Evolutionary conservation across 2,329 filamentous ascomycete genomes (phyloP), one percentile per base, ranked within the genome.

Genomic region (Apiospora malaysiana): DNA sequence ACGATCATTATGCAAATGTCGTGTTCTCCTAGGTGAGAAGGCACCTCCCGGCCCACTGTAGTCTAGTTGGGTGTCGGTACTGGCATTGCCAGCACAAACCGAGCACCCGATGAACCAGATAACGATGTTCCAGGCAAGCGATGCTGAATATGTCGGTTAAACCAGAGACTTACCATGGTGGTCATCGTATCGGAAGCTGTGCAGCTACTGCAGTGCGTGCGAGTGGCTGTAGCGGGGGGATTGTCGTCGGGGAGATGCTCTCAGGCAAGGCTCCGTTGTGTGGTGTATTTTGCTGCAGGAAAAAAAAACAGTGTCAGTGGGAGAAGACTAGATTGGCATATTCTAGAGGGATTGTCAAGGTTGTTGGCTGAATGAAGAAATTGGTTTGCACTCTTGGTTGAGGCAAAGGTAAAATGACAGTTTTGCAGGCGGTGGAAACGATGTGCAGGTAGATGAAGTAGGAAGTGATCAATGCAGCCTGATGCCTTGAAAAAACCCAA

Each of bases 131-230:
- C 18, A 6, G 6, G 27, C 27, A 32, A 8, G 18, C 8, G 18
- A 21, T 18, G 37, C 8, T 27, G 8, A 37, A 10, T 21, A 21
- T 59, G 27, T 6, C 27, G 32, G 18, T 10, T 12, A 63, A 40
- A 14, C 16, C 27, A 63, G 3, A 2, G 27, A 78, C 78, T 49
- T 77, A 80, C 79, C 79, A 80, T 80, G n/a, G 79, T 80, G 69
- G 79, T 80, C 79, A 80, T 80, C 66, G 69, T 79, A 75, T 63
- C 56, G 32, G 56, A 63, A 63, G 56, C 56, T 63, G 56, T 63
- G 56, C 56, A 63, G 56, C 56, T 63, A 72, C 70, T 72, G 70
- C 71, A 70, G 68, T 59, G 68, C 42, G 40, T 42, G 59, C 71
- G 72, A 74, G 77, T 76, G 74, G 66, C 68, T 70, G 59, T 71